These are phyloP conservation scores for Trichopus zeylanicus DNA, from an alignment of 116 monocot species.

Conservation along the genomic window DNA sequence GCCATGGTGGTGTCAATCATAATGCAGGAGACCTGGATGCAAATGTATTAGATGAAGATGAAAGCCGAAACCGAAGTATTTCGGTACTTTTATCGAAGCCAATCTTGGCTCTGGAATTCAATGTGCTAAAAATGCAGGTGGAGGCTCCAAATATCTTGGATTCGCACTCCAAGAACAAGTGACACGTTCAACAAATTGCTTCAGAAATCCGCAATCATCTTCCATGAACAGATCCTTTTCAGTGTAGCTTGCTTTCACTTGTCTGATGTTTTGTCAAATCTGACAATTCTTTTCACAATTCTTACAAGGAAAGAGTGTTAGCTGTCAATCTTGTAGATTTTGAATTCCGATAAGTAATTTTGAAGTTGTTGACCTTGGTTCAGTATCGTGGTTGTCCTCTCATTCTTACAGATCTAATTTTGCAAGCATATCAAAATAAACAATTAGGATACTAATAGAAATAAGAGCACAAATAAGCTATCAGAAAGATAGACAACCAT, in stretches of 20 bases:
- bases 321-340: too few species aligned
- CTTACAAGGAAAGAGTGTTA: neutral
- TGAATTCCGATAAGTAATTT: too few species aligned
- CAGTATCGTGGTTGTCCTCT: too few species aligned
- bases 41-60: slow-evolving; percentile 8
- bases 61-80: slow-evolving; percentile 29
- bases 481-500: too few species aligned
- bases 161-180: neutral
- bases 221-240: too few species aligned
- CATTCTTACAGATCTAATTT: too few species aligned
- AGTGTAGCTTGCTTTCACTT: neutral
- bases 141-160: slow-evolving; percentile 24
- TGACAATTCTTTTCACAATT: neutral
- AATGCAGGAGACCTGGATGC: neutral
- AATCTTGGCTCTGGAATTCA: slow-evolving; percentile 51
- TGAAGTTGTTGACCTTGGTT: too few species aligned
- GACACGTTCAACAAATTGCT: neutral
- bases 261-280: neutral
- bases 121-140: slow-evolving; percentile 47
- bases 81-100: slow-evolving; percentile 65
- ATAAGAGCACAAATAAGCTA: too few species aligned
- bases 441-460: too few species aligned
- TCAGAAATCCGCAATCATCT: too few species aligned
- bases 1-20: slow-evolving; percentile 4
- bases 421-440: too few species aligned